Percentiles rank a stretch among this genome's conserved stretches.
Conservation (phyloP, 306 rosid genomes). For the Neltuma alba region DNA sequence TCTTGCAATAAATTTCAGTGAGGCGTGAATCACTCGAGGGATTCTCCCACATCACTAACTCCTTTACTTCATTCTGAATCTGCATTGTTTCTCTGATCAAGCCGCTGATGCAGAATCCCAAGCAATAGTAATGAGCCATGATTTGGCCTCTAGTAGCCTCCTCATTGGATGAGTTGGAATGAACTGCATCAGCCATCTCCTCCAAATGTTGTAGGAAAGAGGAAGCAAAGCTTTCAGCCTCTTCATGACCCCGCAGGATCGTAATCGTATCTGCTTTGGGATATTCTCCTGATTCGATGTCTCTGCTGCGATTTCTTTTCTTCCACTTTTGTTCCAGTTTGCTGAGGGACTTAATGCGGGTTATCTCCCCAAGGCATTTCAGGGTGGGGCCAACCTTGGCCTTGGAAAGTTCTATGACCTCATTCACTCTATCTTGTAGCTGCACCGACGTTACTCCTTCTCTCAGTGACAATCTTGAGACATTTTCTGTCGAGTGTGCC, state of each 20-base stretch:
- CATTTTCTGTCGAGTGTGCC: slow-evolving; percentile 50
- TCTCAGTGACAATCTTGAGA: slow-evolving; percentile 37
- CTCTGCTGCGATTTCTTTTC: slow-evolving; percentile 32
- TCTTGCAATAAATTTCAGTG: slow-evolving; percentile 44
- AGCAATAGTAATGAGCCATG: slow-evolving; percentile 55
- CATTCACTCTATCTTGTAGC: slow-evolving; percentile 37
- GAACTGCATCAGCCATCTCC: slow-evolving; percentile 45
- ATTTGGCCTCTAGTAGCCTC: slow-evolving; percentile 51
- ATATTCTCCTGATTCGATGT: slow-evolving; percentile 51
- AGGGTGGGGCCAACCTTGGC: slow-evolving; percentile 43
- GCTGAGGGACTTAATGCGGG: slow-evolving; percentile 36
- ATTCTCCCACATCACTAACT: slow-evolving; percentile 64
- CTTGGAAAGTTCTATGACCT: slow-evolving; percentile 49
- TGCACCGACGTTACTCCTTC: slow-evolving; percentile 16
- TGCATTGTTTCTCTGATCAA: slow-evolving; percentile 60
- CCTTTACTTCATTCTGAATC: slow-evolving; percentile 56
- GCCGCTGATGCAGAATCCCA: slow-evolving; percentile 65
- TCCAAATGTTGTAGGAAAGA: slow-evolving; percentile 53
- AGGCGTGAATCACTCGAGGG: slow-evolving; percentile 46
- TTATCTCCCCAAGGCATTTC: slow-evolving; percentile 41
- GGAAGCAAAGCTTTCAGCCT: slow-evolving; percentile 43
- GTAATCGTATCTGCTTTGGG: slow-evolving; percentile 34
- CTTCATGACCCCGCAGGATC: slow-evolving; percentile 44
- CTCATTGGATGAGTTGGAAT: slow-evolving; percentile 40
- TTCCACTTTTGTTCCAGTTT: slow-evolving; percentile 42